These are phyloP conservation scores for Mucor indicus DNA, from an alignment of 371 early-diverging fungal genomes.

Conservation along the genomic window DNA sequence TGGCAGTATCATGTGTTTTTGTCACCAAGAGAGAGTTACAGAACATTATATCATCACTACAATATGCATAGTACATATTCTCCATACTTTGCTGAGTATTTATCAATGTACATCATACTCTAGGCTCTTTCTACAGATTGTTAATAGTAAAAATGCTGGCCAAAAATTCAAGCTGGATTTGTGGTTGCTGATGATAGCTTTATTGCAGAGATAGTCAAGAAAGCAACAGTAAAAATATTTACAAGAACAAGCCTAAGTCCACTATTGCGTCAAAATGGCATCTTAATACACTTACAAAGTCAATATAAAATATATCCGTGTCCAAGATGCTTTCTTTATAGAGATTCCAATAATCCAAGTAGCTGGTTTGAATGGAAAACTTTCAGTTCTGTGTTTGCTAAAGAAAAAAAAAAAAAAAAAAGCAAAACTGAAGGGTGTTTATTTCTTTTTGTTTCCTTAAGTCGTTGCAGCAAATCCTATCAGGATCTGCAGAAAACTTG, in stretches of 20 bases:
- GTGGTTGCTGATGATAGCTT: constrained; percentile 16
- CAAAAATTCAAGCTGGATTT: constrained; percentile 11
- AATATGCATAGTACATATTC: too few species aligned
- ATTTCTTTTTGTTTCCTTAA: constrained; percentile 14
- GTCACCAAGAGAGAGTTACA: too few species aligned
- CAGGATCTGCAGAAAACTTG: constrained; percentile 13
- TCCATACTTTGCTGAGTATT: constrained; percentile 18
- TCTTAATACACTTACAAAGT: constrained; percentile 18
- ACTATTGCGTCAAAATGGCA: constrained; percentile 15
- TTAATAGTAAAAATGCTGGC: constrained; percentile 13
- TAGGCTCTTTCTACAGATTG: constrained; percentile 13
- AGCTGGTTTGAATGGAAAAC: constrained; percentile 15
- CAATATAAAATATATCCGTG: constrained; percentile 10
- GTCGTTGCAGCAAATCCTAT: constrained; percentile 6
- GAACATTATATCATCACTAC: too few species aligned
- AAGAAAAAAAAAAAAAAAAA: constrained; percentile 17
- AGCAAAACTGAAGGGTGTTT: constrained; percentile 10
- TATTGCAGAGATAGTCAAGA: constrained; percentile 15
- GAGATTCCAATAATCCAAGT: constrained; percentile 19
- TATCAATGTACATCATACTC: constrained; percentile 7
- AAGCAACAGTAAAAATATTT: constrained; percentile 17
- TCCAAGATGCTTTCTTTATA: constrained; percentile 15
- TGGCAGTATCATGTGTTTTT: too few species aligned
- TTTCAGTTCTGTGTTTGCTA: constrained; percentile 13
- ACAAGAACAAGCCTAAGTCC: constrained; percentile 19